Evolutionary conservation across 2,329 filamentous ascomycete species (phyloP).

Genomic region (Lasiodiplodia hormozganensis): DNA sequence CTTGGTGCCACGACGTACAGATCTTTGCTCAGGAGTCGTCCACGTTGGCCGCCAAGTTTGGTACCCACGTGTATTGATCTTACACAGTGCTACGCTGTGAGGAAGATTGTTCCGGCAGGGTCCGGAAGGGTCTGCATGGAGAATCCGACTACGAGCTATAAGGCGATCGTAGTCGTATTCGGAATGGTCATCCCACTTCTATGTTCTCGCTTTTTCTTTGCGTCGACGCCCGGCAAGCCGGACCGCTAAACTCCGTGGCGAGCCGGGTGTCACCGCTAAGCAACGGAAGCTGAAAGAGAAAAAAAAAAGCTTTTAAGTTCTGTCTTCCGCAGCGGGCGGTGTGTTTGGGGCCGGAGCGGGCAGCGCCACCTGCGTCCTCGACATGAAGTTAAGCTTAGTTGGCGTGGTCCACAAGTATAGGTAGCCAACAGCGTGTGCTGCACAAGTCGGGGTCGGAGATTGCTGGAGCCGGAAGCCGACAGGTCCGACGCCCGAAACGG

Average conservation of each 20-base stretch:
- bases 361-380: background rate
- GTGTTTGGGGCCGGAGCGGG: background rate
- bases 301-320: background rate
- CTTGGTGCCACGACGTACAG: no score
- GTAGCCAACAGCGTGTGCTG: background rate
- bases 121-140: constrained; percentile 4
- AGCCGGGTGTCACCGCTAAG: constrained; percentile 4
- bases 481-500: constrained; percentile 1
- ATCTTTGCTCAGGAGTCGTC: background rate
- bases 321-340: background rate
- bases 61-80: constrained; percentile 1
- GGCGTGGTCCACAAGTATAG: background rate
- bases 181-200: background rate
- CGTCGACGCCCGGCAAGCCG: background rate
- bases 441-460: background rate
- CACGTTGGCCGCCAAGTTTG: background rate
- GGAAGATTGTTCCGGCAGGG: background rate
- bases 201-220: background rate
- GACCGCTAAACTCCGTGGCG: background rate
- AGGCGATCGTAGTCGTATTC: constrained; percentile 6
- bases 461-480: constrained; percentile 4
- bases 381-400: background rate
- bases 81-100: background rate
- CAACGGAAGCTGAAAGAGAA: background rate
- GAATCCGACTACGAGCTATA: background rate